Evolutionary conservation across 345 rosid genomes (phyloP).

Genomic region (Dimocarpus longan): DNA sequence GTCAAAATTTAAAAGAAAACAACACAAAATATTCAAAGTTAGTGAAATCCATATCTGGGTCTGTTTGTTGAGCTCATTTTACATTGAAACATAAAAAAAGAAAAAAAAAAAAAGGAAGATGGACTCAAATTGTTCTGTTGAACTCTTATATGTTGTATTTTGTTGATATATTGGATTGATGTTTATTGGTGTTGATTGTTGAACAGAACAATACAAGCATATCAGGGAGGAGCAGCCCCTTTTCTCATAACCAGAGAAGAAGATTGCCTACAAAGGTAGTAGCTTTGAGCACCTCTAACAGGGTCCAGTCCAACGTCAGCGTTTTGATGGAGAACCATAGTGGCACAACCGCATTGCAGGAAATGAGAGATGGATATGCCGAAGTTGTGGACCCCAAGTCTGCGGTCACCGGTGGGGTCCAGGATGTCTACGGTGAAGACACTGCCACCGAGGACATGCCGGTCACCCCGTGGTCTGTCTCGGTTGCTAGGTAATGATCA

Average conservation of each 20-base stretch:
- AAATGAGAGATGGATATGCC: conserved; percentile 35
- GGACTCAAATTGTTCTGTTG: not conserved
- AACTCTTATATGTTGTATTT: not conserved
- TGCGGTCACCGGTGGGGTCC: conserved; percentile 55
- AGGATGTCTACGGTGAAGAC: conserved; percentile 71
- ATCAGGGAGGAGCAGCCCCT: conserved; percentile 42
- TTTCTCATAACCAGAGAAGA: conserved; percentile 41
- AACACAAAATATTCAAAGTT: not conserved
- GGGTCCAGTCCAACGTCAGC: conserved; percentile 43
- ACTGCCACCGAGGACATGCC: conserved; percentile 69
- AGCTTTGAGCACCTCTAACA: conserved; percentile 37
- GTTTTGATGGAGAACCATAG: conserved; percentile 42
- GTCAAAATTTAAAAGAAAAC: not conserved
- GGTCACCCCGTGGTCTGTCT: conserved; percentile 81
- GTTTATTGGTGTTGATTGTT: conserved; percentile 1
- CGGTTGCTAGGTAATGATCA: conserved; percentile 70
- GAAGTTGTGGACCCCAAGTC: conserved; percentile 52
- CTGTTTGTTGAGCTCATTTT: not conserved
- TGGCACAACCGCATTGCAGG: conserved; percentile 27
- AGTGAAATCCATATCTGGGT: not conserved
- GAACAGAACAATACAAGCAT: conserved; percentile 51
- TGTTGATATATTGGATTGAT: not conserved
- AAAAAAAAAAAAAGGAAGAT: not conserved
- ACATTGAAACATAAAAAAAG: no score
- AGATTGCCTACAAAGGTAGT: conserved; percentile 42